Percentiles rank a stretch among this genome's conserved stretches.
Conservation (phyloP, 2,329 filamentous ascomycete species). For the Juglanconis sp. region DNA sequence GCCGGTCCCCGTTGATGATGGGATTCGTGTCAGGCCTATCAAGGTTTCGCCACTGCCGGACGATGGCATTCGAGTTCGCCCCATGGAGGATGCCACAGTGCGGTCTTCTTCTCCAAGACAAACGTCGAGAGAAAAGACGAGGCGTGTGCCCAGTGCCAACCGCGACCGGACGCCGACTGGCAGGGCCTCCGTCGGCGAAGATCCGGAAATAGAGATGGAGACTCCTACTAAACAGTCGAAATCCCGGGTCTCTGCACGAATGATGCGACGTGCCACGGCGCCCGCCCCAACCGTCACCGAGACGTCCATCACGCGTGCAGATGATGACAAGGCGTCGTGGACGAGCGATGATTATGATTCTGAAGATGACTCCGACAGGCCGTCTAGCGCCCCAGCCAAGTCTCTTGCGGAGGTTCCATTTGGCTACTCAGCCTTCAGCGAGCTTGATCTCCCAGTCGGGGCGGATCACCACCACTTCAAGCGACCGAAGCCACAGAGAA, state of each 20-base stretch:
- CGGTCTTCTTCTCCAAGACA: slow-evolving; percentile 27
- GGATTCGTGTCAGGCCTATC: slow-evolving; percentile 30
- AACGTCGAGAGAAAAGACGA: slow-evolving; percentile 23
- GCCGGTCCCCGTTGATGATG: slow-evolving; percentile 26
- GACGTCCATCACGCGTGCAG: slow-evolving; percentile 25
- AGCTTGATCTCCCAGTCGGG: slow-evolving; percentile 54
- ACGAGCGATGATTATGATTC: slow-evolving; percentile 23
- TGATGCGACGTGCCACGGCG: slow-evolving; percentile 7
- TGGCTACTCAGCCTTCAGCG: slow-evolving; percentile 65
- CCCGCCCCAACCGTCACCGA: slow-evolving; percentile 22
- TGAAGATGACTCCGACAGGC: slow-evolving; percentile 30
- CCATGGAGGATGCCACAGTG: slow-evolving; percentile 26
- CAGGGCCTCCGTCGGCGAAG: slow-evolving; percentile 32
- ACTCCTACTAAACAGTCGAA: slow-evolving; percentile 23
- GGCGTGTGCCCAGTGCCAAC: slow-evolving; percentile 23
- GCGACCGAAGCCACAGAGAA: slow-evolving; percentile 43
- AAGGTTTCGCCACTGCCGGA: slow-evolving; percentile 25
- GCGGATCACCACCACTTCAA: slow-evolving; percentile 43
- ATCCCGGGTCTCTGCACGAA: slow-evolving; percentile 1
- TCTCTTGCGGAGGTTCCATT: slow-evolving; percentile 60
- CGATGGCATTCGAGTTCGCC: slow-evolving; percentile 34
- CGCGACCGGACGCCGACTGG: slow-evolving; percentile 22
- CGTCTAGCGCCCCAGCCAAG: slow-evolving; percentile 44
- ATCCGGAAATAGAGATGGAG: slow-evolving; percentile 31
- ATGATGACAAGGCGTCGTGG: slow-evolving; percentile 30